Percentiles rank a stretch among this genome's conserved stretches.
phyloP scores from a whole-genome alignment of 23 red algal genomes.

The Gracilaria caudata region DNA sequence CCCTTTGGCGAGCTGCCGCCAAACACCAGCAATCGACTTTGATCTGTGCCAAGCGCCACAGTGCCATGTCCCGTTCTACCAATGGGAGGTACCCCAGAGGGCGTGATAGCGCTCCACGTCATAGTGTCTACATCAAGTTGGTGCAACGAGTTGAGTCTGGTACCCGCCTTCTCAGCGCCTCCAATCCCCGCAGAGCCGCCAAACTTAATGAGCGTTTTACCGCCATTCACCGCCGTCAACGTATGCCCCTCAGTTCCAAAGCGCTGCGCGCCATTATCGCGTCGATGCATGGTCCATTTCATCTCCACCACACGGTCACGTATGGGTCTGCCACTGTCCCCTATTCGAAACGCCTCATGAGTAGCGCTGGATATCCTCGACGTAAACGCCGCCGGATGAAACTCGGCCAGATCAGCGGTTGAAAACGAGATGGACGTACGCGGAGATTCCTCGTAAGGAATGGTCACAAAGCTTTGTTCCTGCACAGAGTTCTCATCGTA shows the following conservation, averaged over 20 bases:
- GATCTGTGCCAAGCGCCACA: slow-evolving; percentile 38
- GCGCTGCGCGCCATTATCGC: not conserved
- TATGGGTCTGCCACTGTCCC: not conserved
- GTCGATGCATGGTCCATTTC: slow-evolving; percentile 24
- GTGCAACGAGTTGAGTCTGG: slow-evolving; percentile 24
- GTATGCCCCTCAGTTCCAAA: slow-evolving; percentile 64
- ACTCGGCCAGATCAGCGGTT: slow-evolving; percentile 2
- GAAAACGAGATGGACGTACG: slow-evolving; percentile 36
- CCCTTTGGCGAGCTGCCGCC: slow-evolving; percentile 60
- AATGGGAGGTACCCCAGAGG: slow-evolving; percentile 38
- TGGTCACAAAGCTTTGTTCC: slow-evolving; percentile 18
- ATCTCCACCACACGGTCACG: slow-evolving; percentile 34
- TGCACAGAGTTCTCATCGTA: slow-evolving; percentile 15
- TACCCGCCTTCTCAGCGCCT: not conserved
- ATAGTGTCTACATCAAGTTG: slow-evolving; percentile 6
- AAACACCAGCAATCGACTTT: slow-evolving; percentile 65
- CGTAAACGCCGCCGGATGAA: slow-evolving; percentile 43
- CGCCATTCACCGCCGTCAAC: slow-evolving; percentile 42
- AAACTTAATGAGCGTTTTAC: slow-evolving; percentile 49
- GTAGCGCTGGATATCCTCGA: not conserved
- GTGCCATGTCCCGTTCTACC: slow-evolving; percentile 67
- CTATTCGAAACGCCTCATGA: not conserved
- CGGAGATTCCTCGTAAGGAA: not conserved
- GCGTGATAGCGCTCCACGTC: slow-evolving; percentile 17
- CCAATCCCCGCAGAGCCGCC: slow-evolving; percentile 38